Evolutionary conservation across 2,329 filamentous ascomycete genomes (phyloP).

Genomic region (Penicillium sp.): DNA sequence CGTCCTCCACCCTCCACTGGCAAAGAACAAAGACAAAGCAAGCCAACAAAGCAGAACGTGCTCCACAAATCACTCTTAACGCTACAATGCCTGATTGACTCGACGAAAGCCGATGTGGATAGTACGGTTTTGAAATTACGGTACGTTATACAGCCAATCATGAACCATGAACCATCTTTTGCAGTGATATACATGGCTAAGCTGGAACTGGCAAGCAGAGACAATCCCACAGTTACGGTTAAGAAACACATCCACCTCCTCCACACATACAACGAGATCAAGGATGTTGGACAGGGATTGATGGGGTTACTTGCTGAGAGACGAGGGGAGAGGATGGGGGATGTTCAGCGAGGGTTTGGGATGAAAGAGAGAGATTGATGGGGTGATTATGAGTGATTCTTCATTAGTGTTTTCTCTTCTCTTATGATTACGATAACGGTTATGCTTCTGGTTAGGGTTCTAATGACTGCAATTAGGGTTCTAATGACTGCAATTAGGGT

Average conservation of each 20-base stretch:
- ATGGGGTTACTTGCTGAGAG: slow-evolving; percentile 70
- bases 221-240: slow-evolving; percentile 58
- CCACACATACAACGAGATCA: slow-evolving; percentile 73
- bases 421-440: too few species aligned
- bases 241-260: slow-evolving; percentile 67
- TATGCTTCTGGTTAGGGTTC: too few species aligned
- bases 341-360: slow-evolving; percentile 47
- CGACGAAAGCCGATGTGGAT: not conserved
- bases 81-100: not conserved
- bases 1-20: not conserved
- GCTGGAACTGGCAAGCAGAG: too few species aligned
- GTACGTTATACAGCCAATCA: too few species aligned
- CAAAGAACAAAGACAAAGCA: too few species aligned
- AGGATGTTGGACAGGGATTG: slow-evolving; percentile 68
- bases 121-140: not conserved
- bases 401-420: too few species aligned
- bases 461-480: too few species aligned
- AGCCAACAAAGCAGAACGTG: too few species aligned
- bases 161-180: too few species aligned
- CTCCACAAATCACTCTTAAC: not conserved
- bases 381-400: too few species aligned
- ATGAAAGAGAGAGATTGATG: slow-evolving; percentile 44
- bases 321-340: slow-evolving; percentile 58
- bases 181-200: too few species aligned
- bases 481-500: too few species aligned